Base-by-base conservation (phyloP, 2,329 filamentous ascomycete genomes). In the Cladosporium sp. region DNA sequence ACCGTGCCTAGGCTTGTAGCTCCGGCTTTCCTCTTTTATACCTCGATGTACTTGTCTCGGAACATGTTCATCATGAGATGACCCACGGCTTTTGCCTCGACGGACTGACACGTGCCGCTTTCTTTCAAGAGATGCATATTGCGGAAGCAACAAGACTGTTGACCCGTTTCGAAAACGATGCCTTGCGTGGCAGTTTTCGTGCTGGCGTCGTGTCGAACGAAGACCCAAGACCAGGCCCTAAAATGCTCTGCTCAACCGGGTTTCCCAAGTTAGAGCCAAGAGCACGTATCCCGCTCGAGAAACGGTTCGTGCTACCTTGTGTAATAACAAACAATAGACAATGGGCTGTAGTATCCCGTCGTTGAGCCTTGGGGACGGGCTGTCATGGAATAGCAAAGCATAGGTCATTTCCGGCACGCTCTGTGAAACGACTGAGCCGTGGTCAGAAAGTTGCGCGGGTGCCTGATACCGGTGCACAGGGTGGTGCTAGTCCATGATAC, bases 291-390 rank as follows among this genome's bases (percentile, higher is more conserved):
- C 38, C 38, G 15, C 36, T 41, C 36, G 36, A 18, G 1, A 44
- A 54, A 54, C 32, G 52, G 52, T 55, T 55, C 52, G 52, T 55
- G 52, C 28, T 34, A 55, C 52, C 32, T 34, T 32, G 26, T 47
- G 41, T 21, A 5, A 47, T 47, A 21, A 1, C n/a, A 47, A 21
- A 21, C 3, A 47, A 12, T 8, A 47, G 10, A 47, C 41, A 47
- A 47, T 12, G 41, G 41, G 41, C n/a, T 21, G 41, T 11, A 47
- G n/a, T 15, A 12, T 21, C n/a, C 41, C 41, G 41, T 47, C 41
- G 41, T 47, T 47, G 41, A 47, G 41, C n/a, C n/a, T 47, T 47
- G 41, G 41, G 41, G 11, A 3, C 41, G 41, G 41, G 41, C n/a
- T 47, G 41, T 11, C n/a, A 24, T 47, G n/a, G 4, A 21, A 47